Evolutionary conservation across 805 yeast genomes (phyloP).

Genomic region (Candida pseudofarinosa): DNA sequence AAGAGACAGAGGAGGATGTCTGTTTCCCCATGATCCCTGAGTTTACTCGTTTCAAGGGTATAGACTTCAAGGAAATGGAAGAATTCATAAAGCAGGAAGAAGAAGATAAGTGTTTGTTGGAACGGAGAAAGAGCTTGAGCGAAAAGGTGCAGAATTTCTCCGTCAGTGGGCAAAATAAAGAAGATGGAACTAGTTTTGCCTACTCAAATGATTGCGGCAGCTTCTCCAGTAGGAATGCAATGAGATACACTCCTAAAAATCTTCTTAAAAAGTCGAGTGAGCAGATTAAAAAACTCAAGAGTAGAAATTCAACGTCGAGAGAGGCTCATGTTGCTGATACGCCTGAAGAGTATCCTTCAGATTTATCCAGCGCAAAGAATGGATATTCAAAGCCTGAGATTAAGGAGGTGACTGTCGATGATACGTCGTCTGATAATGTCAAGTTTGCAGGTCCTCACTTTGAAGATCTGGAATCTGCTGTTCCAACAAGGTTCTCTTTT

Average conservation of each 20-base stretch:
- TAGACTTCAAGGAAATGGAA: constrained; percentile 88
- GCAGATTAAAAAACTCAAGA: constrained; percentile 5
- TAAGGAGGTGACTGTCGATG: constrained; percentile 10
- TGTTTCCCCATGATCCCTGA: constrained; percentile 89
- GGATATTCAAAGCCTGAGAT: constrained; percentile 16
- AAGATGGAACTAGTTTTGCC: not conserved
- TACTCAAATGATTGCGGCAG: constrained; percentile 19
- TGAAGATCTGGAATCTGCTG: constrained; percentile 20
- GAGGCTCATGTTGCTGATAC: not conserved
- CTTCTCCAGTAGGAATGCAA: constrained; percentile 46
- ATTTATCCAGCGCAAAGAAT: constrained; percentile 1
- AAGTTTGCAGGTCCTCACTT: constrained; percentile 37
- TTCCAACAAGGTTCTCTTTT: constrained; percentile 78
- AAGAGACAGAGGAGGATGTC: constrained; percentile 95
- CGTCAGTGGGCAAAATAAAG: not conserved
- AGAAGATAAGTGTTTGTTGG: constrained; percentile 25
- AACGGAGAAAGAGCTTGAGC: constrained; percentile 4
- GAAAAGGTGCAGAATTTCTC: not conserved
- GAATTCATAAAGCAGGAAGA: constrained; percentile 67
- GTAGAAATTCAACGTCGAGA: constrained; percentile 3
- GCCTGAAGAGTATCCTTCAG: not conserved
- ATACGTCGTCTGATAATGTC: constrained; percentile 29
- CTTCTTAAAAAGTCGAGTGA: constrained; percentile 17
- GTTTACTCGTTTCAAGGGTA: constrained; percentile 58
- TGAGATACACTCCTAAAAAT: constrained; percentile 57